phyloP scores from a whole-genome alignment of 225 moss, liverwort and hornwort genomes.

The Anthoceros angustus region DNA sequence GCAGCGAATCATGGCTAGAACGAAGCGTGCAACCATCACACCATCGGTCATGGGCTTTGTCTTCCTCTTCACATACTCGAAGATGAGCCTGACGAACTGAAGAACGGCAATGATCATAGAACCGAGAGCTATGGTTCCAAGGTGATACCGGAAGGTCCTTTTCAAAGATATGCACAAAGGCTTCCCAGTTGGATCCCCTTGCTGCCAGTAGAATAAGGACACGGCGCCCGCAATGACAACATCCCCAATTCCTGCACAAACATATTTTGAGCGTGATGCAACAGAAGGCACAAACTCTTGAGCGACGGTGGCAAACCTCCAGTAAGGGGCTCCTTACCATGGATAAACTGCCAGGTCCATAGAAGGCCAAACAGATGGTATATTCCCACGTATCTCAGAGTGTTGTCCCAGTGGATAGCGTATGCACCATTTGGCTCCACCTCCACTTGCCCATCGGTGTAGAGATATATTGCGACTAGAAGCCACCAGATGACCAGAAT shows the following conservation, averaged over 20 bases:
- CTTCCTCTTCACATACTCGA: not conserved
- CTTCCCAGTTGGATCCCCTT: not conserved
- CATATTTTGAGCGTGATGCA: not conserved
- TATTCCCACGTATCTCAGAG: not conserved
- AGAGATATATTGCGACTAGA: not conserved
- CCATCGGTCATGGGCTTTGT: constrained; percentile 1
- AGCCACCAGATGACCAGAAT: not conserved
- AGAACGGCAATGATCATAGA: not conserved
- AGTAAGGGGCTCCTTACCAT: not conserved
- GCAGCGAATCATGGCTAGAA: not conserved
- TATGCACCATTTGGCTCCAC: not conserved
- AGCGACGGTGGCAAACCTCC: not conserved
- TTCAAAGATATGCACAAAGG: not conserved
- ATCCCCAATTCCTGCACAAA: not conserved
- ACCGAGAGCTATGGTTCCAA: not conserved
- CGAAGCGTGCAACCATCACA: not conserved
- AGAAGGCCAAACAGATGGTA: not conserved
- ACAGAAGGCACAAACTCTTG: not conserved
- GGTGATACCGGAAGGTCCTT: constrained; percentile 1
- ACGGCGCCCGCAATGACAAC: constrained; percentile 1
- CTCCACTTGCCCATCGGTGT: not conserved
- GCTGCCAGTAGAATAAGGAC: not conserved
- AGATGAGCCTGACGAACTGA: not conserved
- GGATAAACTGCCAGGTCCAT: not conserved
- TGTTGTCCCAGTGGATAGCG: not conserved